phyloP scores from a whole-genome alignment of 2,329 filamentous ascomycete species.

The Thermothelomyces thermophilus region DNA sequence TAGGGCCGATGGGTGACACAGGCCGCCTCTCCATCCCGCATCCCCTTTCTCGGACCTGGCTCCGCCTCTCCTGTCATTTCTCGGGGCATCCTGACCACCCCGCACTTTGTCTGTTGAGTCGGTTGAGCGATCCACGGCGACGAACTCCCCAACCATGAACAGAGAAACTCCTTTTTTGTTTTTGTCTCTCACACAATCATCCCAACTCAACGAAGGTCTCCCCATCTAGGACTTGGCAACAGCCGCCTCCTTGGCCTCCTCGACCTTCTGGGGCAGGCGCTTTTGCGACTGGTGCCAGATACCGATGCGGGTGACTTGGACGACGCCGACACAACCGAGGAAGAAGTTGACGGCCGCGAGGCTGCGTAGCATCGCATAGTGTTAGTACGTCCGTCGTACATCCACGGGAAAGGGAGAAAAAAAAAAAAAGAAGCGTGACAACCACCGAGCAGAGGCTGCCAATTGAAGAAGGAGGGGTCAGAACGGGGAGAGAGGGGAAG shows the following conservation, averaged over 20 bases:
- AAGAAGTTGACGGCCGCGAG: constrained; percentile 98
- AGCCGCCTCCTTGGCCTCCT: constrained; percentile 16
- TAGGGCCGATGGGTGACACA: background rate
- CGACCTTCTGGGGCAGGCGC: constrained; percentile 31
- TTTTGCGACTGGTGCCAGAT: constrained; percentile 56
- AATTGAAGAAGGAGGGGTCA: too few species aligned
- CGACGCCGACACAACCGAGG: constrained; percentile 77
- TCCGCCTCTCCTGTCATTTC: background rate
- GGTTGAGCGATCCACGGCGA: background rate
- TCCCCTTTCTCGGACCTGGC: background rate
- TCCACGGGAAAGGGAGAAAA: background rate
- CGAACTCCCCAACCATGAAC: too few species aligned
- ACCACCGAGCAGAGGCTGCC: too few species aligned
- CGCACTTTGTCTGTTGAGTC: background rate
- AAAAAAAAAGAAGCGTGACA: too few species aligned
- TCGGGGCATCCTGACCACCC: background rate
- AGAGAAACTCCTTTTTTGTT: background rate
- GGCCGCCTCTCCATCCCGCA: background rate
- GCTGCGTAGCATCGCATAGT: constrained; percentile 36
- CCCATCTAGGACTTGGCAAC: constrained; percentile 12
- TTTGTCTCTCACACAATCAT: background rate
- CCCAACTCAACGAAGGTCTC: background rate
- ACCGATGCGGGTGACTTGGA: constrained; percentile 74
- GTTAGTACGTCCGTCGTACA: background rate
- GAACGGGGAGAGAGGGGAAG: too few species aligned